These are phyloP conservation scores for Phyllosticta ampelicida DNA, from an alignment of 2,329 filamentous ascomycete species.

Conservation along the genomic window DNA sequence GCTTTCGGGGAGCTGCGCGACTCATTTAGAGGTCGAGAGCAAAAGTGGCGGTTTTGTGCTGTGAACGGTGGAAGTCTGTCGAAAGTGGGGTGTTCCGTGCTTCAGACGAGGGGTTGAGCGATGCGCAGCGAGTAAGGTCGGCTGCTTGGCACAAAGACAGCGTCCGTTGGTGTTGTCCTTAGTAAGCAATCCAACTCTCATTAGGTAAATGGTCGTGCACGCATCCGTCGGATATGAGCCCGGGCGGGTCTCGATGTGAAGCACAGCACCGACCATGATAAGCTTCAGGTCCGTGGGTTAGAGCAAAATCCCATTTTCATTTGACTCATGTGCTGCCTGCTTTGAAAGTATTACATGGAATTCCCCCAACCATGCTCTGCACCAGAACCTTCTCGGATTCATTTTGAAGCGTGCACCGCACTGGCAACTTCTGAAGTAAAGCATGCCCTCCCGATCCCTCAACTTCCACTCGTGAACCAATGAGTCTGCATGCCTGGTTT, in stretches of 20 bases:
- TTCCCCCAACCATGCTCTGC: too few relatives aligned
- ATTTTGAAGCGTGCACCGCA: too few relatives aligned
- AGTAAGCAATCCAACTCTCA: background rate
- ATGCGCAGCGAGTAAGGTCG: background rate
- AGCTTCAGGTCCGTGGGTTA: background rate
- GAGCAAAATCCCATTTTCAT: background rate
- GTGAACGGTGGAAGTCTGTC: background rate
- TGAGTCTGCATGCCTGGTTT: too few relatives aligned
- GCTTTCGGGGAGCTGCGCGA: background rate
- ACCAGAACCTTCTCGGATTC: too few relatives aligned
- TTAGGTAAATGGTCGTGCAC: background rate
- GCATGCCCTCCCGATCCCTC: too few relatives aligned
- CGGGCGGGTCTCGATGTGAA: background rate
- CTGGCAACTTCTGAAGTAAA: too few relatives aligned
- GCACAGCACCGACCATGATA: background rate
- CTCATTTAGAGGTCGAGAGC: background rate
- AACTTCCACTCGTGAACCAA: too few relatives aligned
- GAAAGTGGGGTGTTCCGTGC: background rate
- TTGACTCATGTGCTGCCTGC: background rate
- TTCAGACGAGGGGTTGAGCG: background rate
- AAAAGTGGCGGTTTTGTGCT: background rate
- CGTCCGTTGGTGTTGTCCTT: background rate
- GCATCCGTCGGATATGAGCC: background rate
- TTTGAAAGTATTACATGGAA: too few relatives aligned
- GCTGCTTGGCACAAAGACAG: background rate